phyloP scores from a whole-genome alignment of 2,329 filamentous ascomycete species.

The Scorias spongiosa region DNA sequence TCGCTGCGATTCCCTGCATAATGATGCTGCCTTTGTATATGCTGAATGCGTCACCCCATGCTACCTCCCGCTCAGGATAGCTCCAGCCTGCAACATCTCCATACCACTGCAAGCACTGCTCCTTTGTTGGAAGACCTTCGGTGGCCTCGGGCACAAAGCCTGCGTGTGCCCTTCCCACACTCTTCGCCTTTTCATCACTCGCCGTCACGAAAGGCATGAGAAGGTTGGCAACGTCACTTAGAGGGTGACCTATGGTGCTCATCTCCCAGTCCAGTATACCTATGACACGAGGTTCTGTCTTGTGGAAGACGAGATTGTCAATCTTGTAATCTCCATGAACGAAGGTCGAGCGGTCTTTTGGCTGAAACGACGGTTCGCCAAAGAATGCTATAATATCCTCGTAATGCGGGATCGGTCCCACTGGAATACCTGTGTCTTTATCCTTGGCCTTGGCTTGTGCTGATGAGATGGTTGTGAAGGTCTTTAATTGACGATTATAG shows the following conservation, averaged over 20 bases:
- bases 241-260: slow-evolving; percentile 90
- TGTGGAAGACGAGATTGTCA: slow-evolving; percentile 55
- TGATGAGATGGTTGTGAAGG: slow-evolving; percentile 62
- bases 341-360: slow-evolving; percentile 60
- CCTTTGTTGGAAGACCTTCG: slow-evolving; percentile 48
- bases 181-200: slow-evolving; percentile 20
- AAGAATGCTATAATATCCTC: slow-evolving; percentile 70
- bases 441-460: slow-evolving; percentile 65
- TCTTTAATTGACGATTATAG: slow-evolving; percentile 73
- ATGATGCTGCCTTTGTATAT: slow-evolving; percentile 45
- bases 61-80: slow-evolving; percentile 39
- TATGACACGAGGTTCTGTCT: slow-evolving; percentile 73
- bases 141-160: slow-evolving; percentile 49
- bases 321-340: slow-evolving; percentile 96
- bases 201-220: slow-evolving; percentile 32
- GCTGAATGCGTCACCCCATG: slow-evolving; percentile 50
- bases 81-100: slow-evolving; percentile 55
- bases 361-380: slow-evolving; percentile 50
- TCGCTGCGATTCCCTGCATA: slow-evolving; percentile 82
- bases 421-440: slow-evolving; percentile 57
- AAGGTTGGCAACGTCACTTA: slow-evolving; percentile 80
- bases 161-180: slow-evolving; percentile 24
- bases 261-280: slow-evolving; percentile 98
- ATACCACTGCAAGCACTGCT: slow-evolving; percentile 52
- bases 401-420: slow-evolving; percentile 74